These are phyloP conservation scores for Suhomyces ambrosiae DNA, from an alignment of 1,139 yeast genomes.

Conservation along the genomic window DNA sequence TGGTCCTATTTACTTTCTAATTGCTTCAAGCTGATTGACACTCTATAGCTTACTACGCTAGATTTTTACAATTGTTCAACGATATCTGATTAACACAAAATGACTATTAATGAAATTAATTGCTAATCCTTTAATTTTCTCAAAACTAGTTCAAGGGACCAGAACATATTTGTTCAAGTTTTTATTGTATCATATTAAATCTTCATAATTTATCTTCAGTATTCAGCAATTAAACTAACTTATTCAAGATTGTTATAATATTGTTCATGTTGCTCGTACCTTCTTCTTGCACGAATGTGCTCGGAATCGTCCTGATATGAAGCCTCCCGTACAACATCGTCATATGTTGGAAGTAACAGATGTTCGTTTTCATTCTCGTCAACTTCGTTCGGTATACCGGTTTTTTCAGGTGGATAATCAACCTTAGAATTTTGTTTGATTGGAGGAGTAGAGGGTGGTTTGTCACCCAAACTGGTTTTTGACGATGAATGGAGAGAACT, in stretches of 20 bases:
- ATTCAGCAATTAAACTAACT: no score
- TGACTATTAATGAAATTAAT: no score
- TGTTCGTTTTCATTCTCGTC: slow-evolving; percentile 2
- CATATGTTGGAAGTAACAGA: slow-evolving; percentile 15
- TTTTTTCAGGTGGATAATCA: not conserved
- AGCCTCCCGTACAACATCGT: slow-evolving; percentile 15
- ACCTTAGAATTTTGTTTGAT: not conserved
- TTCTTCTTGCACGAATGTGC: slow-evolving; percentile 30
- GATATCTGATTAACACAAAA: no score
- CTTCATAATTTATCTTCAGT: not conserved
- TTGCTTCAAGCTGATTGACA: no score
- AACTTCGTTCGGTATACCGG: not conserved
- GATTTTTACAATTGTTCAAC: no score
- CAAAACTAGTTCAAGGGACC: no score
- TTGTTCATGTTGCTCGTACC: slow-evolving; percentile 41
- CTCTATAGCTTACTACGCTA: no score
- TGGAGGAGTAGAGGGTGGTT: slow-evolving; percentile 2
- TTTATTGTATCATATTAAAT: no score
- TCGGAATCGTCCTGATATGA: slow-evolving; percentile 17
- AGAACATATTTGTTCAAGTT: no score
- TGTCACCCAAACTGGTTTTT: slow-evolving; percentile 8
- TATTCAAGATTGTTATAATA: slow-evolving; percentile 31
- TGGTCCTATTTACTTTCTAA: no score
- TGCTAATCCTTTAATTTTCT: no score
- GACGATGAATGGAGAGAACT: slow-evolving; percentile 14